Evolutionary conservation across 148 eudicot genomes (phyloP).

Genomic region (Selenicereus undatus): DNA sequence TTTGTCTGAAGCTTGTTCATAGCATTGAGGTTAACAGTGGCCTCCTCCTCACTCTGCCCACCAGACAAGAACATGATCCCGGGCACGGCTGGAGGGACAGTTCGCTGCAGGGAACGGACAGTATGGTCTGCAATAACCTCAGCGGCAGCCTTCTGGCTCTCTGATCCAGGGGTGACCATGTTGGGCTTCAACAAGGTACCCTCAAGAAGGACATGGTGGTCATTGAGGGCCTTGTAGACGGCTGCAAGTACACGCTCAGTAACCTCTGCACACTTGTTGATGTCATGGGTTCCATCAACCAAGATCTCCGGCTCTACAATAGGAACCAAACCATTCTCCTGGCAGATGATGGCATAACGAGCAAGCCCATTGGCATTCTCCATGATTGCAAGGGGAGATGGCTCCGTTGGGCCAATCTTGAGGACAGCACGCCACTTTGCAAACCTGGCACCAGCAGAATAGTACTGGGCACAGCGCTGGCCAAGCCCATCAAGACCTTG

Average conservation of each 20-base stretch:
- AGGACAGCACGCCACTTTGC: constrained; percentile 59
- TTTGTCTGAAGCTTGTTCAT: constrained; percentile 73
- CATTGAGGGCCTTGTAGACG: constrained; percentile 38
- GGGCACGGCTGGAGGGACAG: constrained; percentile 47
- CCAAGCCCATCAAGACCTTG: constrained; percentile 55
- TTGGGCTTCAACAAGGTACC: constrained; percentile 51
- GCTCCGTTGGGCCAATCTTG: constrained; percentile 45
- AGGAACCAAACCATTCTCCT: constrained; percentile 56
- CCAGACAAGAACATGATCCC: constrained; percentile 56
- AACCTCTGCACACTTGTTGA: constrained; percentile 52
- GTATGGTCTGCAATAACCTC: constrained; percentile 41
- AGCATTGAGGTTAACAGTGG: constrained; percentile 79
- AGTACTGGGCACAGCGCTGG: constrained; percentile 49
- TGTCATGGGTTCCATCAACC: constrained; percentile 49
- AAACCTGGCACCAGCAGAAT: constrained; percentile 51
- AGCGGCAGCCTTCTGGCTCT: constrained; percentile 42
- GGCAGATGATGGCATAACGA: constrained; percentile 50
- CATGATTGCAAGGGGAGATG: constrained; percentile 46
- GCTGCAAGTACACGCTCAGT: neutral
- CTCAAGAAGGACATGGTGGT: constrained; percentile 47
- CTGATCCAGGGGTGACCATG: constrained; percentile 58
- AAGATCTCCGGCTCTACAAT: constrained; percentile 55
- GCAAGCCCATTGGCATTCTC: constrained; percentile 56
- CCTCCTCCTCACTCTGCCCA: constrained; percentile 90
- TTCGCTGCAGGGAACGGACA: constrained; percentile 38